Evolutionary conservation across 2,329 filamentous ascomycete species (phyloP), one percentile per base, ranked within the genome.

Genomic region (Neonectria sp.): DNA sequence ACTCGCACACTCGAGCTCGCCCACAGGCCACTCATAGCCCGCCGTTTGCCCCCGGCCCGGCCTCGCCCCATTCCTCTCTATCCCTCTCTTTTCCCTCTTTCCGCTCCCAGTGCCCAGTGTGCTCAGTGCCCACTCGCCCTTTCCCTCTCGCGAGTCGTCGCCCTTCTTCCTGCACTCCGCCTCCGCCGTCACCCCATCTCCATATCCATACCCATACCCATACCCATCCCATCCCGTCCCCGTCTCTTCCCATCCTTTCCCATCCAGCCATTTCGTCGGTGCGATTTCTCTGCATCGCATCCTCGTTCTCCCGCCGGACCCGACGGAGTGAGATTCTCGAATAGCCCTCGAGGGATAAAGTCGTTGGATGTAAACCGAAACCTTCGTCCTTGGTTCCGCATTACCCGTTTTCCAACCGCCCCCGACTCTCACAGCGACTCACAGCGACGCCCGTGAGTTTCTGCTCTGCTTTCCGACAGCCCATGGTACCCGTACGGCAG

Each of bases 401-500:
- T 68, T 62, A 67, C 58, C 69, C 69, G 68, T 52, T 40, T 68
- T 69, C 40, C 60, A 55, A 63, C 68, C 56, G 56, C 63, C 40
- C n/a, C 58, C 56, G 53, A 51, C 33, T 43, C 49, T 51, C 55
- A 48, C 45, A 48, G 40, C 40, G 40, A n/a, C n/a, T 8, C 51
- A 8, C 29, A 52, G 59, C 31, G 40, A 46, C 48, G 57, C 60
- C 27, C 53, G 48, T 65, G 60, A 65, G 65, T 68, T 70, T 73
- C 59, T 63, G 46, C 52, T 73, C 59, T 63, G 49, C 52, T 61
- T 64, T 40, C 61, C 63, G 65, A 70, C 65, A 62, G 67, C 70
- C 64, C 74, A 76, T 76, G 74, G 74, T 76, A 71, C 64, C 70
- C 74, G 63, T 64, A 71, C 71, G 70, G 74, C 66, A 74, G 59